Evolutionary conservation across 2,329 filamentous ascomycete species (phyloP).

Genomic region (Metarhizium rileyi): DNA sequence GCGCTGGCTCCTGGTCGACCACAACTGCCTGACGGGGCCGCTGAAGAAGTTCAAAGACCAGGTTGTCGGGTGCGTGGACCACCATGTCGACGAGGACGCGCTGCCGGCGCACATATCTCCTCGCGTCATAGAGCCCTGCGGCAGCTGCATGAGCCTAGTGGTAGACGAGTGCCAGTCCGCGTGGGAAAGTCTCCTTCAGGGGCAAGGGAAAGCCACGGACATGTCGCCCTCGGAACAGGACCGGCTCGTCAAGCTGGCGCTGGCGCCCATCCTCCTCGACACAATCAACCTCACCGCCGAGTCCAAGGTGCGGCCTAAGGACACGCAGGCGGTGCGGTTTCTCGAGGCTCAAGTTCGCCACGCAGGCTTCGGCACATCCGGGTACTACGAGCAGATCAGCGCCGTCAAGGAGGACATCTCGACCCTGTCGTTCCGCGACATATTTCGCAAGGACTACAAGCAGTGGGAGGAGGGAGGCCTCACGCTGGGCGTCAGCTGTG

Average conservation of each 20-base stretch:
- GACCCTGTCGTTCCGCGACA: slow-evolving; percentile 49
- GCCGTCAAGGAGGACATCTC: slow-evolving; percentile 60
- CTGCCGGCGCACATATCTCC: slow-evolving; percentile 40
- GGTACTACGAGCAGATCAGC: slow-evolving; percentile 50
- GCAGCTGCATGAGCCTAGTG: slow-evolving; percentile 66
- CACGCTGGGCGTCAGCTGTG: slow-evolving; percentile 56
- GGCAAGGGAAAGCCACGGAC: slow-evolving; percentile 3
- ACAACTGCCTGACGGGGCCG: slow-evolving; percentile 60
- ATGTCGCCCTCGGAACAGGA: slow-evolving; percentile 31
- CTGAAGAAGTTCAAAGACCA: slow-evolving; percentile 41
- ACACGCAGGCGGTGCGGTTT: slow-evolving; percentile 46
- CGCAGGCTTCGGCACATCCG: slow-evolving; percentile 37
- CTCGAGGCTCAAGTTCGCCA: slow-evolving; percentile 41
- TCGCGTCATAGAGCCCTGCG: slow-evolving; percentile 54
- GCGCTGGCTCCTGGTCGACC: slow-evolving; percentile 67
- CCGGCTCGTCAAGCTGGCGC: slow-evolving; percentile 54
- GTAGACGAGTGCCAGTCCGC: slow-evolving; percentile 44
- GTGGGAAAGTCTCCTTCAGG: slow-evolving; percentile 44
- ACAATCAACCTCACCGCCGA: slow-evolving; percentile 54
- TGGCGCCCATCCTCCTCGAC: slow-evolving; percentile 66
- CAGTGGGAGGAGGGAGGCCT: slow-evolving; percentile 53
- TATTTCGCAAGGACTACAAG: slow-evolving; percentile 79
- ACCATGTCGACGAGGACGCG: slow-evolving; percentile 62
- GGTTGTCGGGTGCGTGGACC: slow-evolving; percentile 62
- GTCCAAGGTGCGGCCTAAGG: slow-evolving; percentile 55